These are phyloP conservation scores for Aquilaria malaccensis DNA, from an alignment of 345 rosid genomes.

Conservation along the genomic window DNA sequence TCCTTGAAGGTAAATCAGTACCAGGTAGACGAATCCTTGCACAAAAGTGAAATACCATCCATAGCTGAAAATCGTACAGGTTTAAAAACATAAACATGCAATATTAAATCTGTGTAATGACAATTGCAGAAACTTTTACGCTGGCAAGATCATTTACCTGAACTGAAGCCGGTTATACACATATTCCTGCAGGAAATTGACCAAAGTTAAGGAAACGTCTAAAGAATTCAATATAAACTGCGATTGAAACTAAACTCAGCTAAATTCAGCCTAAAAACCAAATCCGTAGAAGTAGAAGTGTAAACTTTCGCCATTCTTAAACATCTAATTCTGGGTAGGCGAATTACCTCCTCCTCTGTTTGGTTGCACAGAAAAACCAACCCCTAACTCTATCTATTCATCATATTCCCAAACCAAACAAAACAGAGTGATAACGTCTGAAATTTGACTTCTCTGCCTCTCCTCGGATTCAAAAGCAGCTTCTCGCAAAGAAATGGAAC, in stretches of 20 bases:
- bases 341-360: not conserved
- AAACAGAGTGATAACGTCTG: not conserved
- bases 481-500: too few relatives aligned
- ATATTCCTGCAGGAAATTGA: slow-evolving; percentile 55
- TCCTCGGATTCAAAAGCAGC: too few relatives aligned
- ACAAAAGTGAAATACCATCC: slow-evolving; percentile 92
- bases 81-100: not conserved
- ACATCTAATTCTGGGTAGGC: too few relatives aligned
- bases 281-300: too few relatives aligned
- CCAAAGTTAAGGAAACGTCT: not conserved
- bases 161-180: slow-evolving; percentile 89
- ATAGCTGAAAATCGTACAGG: slow-evolving; percentile 41
- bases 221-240: not conserved
- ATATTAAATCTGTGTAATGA: not conserved
- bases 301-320: too few relatives aligned
- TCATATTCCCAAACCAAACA: not conserved
- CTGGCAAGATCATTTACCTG: slow-evolving; percentile 34
- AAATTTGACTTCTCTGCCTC: not conserved
- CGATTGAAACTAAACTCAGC: not conserved
- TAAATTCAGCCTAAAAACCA: not conserved
- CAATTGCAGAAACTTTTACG: not conserved
- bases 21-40: slow-evolving; percentile 80
- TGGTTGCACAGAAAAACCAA: not conserved
- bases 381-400: not conserved
- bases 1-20: slow-evolving; percentile 62